Percentiles rank a stretch among this genome's conserved stretches.
These are phyloP conservation scores for Setaria viridis DNA, from an alignment of 202 grass and related monocot genomes.

Conservation along the genomic window DNA sequence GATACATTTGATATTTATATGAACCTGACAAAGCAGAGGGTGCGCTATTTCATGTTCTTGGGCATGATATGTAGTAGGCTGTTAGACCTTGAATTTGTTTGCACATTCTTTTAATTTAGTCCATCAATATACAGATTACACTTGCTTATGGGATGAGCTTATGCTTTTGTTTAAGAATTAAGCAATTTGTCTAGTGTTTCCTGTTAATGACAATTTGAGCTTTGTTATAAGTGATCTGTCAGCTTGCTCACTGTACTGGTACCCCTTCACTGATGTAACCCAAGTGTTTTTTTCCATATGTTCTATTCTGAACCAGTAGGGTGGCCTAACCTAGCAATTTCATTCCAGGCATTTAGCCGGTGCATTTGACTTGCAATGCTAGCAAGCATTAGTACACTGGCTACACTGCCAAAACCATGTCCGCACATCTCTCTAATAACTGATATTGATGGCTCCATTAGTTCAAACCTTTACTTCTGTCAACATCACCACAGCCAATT, in stretches of 20 bases:
- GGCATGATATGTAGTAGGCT: slow-evolving; percentile 9
- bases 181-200: neutral
- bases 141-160: neutral
- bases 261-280: neutral
- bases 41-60: neutral
- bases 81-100: slow-evolving; percentile 1
- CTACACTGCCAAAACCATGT: slow-evolving; percentile 7
- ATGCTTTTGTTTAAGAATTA: slow-evolving; percentile 8
- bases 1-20: neutral
- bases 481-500: neutral
- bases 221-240: neutral
- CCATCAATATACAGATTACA: neutral
- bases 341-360: neutral
- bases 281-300: neutral
- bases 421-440: neutral
- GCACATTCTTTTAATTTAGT: neutral
- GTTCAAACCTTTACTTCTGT: neutral
- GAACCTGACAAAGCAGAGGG: neutral
- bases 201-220: neutral
- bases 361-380: slow-evolving; percentile 1
- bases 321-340: neutral
- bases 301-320: neutral
- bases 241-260: neutral
- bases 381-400: neutral
- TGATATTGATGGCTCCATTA: slow-evolving; percentile 7